Evolutionary conservation across 1,284 basidiomycete species (phyloP).

Genomic region (Trametes polyzona): DNA sequence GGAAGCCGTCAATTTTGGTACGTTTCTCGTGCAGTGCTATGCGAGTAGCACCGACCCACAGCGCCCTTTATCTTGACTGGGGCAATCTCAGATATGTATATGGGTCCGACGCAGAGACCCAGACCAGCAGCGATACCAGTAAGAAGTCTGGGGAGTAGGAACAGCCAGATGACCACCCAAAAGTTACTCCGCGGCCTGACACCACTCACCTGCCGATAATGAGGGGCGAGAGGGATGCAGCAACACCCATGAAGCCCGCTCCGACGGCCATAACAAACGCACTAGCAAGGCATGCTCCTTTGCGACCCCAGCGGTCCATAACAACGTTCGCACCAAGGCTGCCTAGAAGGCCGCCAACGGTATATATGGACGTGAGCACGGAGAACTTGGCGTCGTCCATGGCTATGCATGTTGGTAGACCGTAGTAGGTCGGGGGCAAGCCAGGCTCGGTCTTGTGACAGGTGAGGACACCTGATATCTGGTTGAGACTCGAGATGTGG

Average conservation of each 20-base stretch:
- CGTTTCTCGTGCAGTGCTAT: background rate
- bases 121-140: constrained; percentile 84
- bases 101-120: constrained; percentile 84
- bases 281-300: constrained; percentile 63
- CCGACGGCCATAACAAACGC: constrained; percentile 64
- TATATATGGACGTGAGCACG: constrained; percentile 83
- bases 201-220: constrained; percentile 65
- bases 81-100: constrained; percentile 84
- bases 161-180: background rate
- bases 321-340: constrained; percentile 72
- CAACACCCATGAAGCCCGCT: constrained; percentile 65
- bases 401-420: constrained; percentile 71
- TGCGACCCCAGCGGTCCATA: constrained; percentile 73
- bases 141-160: constrained; percentile 56
- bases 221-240: constrained; percentile 60
- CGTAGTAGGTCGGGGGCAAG: constrained; percentile 27
- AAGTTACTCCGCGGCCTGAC: too few species aligned
- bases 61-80: constrained; percentile 75
- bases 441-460: constrained; percentile 46
- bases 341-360: constrained; percentile 85
- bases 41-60: constrained; percentile 52
- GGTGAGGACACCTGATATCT: constrained; percentile 79
- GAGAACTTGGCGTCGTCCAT: constrained; percentile 82
- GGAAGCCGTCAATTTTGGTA: background rate
- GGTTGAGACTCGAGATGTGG: constrained; percentile 88